Evolutionary conservation across 371 early-diverging fungal genomes (phyloP).

Genomic region (Mucor velutinosus): DNA sequence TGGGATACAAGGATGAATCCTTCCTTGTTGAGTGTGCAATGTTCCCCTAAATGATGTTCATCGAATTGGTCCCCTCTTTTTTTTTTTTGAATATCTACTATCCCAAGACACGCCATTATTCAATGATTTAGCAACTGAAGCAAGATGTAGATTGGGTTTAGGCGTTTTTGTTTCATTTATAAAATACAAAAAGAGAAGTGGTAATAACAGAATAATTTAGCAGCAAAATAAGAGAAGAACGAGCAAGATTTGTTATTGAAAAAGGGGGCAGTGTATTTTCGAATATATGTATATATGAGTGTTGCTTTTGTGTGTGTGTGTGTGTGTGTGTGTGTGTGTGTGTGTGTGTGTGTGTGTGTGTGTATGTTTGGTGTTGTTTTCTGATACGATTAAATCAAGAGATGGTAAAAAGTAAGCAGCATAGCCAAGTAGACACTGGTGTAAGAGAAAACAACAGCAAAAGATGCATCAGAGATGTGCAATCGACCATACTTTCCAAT

Average conservation of each 20-base stretch:
- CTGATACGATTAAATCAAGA: background rate
- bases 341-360: too few relatives aligned
- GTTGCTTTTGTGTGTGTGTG: background rate
- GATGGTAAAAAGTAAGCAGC: background rate
- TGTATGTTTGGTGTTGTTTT: too few relatives aligned
- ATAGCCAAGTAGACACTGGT: background rate
- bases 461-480: constrained; percentile 33
- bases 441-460: background rate
- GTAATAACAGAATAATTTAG: background rate
- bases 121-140: background rate
- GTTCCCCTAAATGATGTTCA: background rate
- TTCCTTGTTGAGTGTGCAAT: background rate
- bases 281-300: background rate
- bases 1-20: background rate
- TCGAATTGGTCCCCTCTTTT: background rate
- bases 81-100: background rate
- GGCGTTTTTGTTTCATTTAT: background rate
- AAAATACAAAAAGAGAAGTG: background rate
- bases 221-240: background rate
- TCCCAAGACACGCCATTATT: background rate
- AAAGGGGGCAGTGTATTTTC: background rate
- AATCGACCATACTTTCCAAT: constrained; percentile 46
- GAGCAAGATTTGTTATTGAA: background rate
- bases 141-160: background rate
- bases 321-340: background rate